Conservation (phyloP, 1,284 basidiomycete genomes). For the Melanopsichium pennsylvanicum region DNA sequence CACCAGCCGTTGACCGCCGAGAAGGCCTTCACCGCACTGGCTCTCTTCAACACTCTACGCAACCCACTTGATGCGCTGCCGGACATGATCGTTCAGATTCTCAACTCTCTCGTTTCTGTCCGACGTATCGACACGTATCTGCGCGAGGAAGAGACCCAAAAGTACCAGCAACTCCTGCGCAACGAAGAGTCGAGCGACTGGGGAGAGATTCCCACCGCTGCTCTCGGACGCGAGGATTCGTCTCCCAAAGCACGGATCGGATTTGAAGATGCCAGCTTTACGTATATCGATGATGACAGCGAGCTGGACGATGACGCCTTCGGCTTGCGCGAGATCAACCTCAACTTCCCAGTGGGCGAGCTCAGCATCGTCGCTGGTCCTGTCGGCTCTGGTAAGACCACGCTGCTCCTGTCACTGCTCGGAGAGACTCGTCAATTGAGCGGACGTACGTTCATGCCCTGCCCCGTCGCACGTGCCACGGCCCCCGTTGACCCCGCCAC, state of each 20-base stretch:
- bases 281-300: conserved; percentile 58
- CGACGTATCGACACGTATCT: conserved; percentile 68
- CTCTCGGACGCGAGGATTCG: neutral
- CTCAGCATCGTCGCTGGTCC: conserved; percentile 75
- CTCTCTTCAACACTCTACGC: conserved; percentile 68
- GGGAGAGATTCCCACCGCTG: conserved; percentile 48
- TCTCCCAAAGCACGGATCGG: conserved; percentile 65
- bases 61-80: conserved; percentile 58
- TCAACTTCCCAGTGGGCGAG: conserved; percentile 71
- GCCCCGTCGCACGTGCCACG: conserved; percentile 67
- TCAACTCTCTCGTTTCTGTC: conserved; percentile 65
- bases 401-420: conserved; percentile 71
- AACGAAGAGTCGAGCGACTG: conserved; percentile 56
- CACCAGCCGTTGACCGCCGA: conserved; percentile 68
- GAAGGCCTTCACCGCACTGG: conserved; percentile 70
- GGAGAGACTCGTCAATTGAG: conserved; percentile 70
- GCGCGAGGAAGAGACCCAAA: conserved; percentile 70
- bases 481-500: conserved; percentile 68
- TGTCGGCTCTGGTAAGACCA: conserved; percentile 69
- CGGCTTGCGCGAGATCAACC: conserved; percentile 69
- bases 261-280: conserved; percentile 69
- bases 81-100: conserved; percentile 68
- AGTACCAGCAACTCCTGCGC: conserved; percentile 69
- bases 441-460: conserved; percentile 70
- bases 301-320: conserved; percentile 63